A percentile compares a stretch with the other conserved stretches of the same genome.
These are phyloP conservation scores for Cryphonectria japonica DNA, from an alignment of 2,329 filamentous ascomycete genomes.

Conservation along the genomic window DNA sequence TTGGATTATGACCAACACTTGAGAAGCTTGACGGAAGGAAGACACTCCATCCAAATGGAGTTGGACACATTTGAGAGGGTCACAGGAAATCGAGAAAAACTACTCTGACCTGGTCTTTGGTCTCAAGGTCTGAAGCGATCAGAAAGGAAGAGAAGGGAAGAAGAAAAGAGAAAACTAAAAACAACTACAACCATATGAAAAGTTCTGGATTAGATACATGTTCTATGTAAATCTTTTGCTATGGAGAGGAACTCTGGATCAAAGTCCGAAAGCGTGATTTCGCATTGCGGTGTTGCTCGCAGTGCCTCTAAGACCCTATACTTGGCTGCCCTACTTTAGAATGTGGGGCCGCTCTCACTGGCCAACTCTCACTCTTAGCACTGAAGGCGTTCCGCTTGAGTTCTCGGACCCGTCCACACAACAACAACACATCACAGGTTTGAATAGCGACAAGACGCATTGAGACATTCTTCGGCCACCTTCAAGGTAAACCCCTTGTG, in stretches of 20 bases:
- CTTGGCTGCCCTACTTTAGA: not conserved
- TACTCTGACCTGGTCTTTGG: conserved; percentile 37
- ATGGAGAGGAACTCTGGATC: not conserved
- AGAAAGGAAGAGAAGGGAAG: not conserved
- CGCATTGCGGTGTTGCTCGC: not conserved
- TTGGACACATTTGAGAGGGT: conserved; percentile 62
- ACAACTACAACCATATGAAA: not conserved
- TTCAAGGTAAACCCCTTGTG: not conserved
- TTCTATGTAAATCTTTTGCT: not conserved
- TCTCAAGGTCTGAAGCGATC: not conserved
- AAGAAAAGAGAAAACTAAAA: not conserved
- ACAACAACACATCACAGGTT: not conserved
- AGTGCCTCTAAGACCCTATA: not conserved
- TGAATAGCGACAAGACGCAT: not conserved
- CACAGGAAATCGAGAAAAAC: conserved; percentile 58
- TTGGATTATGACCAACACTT: conserved; percentile 90
- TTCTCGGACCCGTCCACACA: not conserved
- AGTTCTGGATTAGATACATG: not conserved
- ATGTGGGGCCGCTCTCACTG: conserved; percentile 3
- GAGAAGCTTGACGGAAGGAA: conserved; percentile 83
- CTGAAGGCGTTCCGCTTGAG: not conserved
- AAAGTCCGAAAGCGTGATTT: not conserved
- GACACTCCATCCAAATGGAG: conserved; percentile 65
- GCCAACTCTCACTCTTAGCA: not conserved
- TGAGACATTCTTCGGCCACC: not conserved